Base-by-base conservation (phyloP, 306 rosid genomes). In the Glycine tomentella region DNA sequence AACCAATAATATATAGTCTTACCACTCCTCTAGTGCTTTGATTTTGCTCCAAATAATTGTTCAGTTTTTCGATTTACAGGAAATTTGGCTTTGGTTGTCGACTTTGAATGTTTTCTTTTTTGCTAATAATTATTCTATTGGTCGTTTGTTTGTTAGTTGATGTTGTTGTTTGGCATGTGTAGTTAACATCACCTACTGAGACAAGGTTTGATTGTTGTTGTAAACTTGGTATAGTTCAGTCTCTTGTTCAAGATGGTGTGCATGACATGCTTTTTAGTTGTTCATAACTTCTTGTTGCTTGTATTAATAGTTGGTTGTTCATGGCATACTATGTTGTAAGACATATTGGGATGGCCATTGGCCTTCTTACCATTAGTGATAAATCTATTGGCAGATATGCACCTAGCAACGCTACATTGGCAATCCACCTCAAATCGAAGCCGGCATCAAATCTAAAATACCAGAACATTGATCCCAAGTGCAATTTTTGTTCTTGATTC, bases 401-500 rank as follows among this genome's bases (percentile, higher is more conserved):
- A 6, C 42, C 86, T 2, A 46, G 80, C 84, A 84, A 79, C 15
- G 73, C 77, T 55, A 50, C 68, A 11, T n/a, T 70, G 52, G 63
- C 66, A 38, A 87, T 57, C 77, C 78, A 20, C 52, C 16, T 34
- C 56, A 87, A 79, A 79, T 4, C 81, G 7, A 82, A 84, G 61
- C 82, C 83, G 3, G 71, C 78, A 0, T 44, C 75, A 3, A 81
- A 84, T 76, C 69, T 82, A 53, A 87, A 87, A 82, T 82, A 84
- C 86, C 90, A 84, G 81, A 84, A 79, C 46, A 87, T 79, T 12
- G 90, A 87, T 50, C 86, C 84, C 51, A 76, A 84, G 90, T 84
- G 77, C 66, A 50, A 6, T 11, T 78, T 78, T 46, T 74, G 31
- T 25, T 25, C 31, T 15, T 45, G 33, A 25, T 68, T 49, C 49